Evolutionary conservation across 2,329 filamentous ascomycete genomes (phyloP), one percentile per base, ranked within the genome.

Genomic region (Nemania bipapillata): DNA sequence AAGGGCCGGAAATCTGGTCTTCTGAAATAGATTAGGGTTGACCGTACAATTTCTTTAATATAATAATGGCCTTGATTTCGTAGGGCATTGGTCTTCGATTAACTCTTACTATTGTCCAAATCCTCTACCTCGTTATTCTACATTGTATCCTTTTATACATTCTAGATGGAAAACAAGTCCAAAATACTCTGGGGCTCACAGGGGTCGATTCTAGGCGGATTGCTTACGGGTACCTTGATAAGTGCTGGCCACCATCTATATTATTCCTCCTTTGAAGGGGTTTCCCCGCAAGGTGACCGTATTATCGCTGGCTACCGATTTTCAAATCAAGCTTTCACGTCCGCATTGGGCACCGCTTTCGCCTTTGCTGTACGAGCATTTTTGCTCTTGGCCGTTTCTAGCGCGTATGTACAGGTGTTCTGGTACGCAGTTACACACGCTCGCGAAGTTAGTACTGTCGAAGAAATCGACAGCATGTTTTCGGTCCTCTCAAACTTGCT

Each of bases 161-260:
- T n/a, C n/a, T n/a, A n/a, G n/a, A n/a, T n/a, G n/a, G n/a, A n/a
- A n/a, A n/a, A n/a, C n/a, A n/a, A n/a, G n/a, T n/a, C n/a, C n/a
- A n/a, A n/a, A n/a, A n/a, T n/a, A n/a, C n/a, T n/a, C n/a, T n/a
- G n/a, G n/a, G n/a, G n/a, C n/a, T n/a, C n/a, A n/a, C n/a, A n/a
- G n/a, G n/a, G n/a, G n/a, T n/a, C n/a, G n/a, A n/a, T n/a, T n/a
- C n/a, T n/a, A n/a, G n/a, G n/a, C n/a, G n/a, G n/a, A n/a, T n/a
- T n/a, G n/a, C n/a, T n/a, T n/a, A n/a, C n/a, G n/a, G n/a, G n/a
- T n/a, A n/a, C n/a, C n/a, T n/a, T n/a, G n/a, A n/a, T n/a, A n/a
- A n/a, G n/a, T n/a, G n/a, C n/a, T n/a, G 40, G 50, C 28, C 61
- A 64, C 28, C 61, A 64, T 26, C 9, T 64, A 4, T 64, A 56